Percentiles rank a stretch among this genome's conserved stretches.
These are phyloP conservation scores for Teunomyces barrocoloradensis DNA, from an alignment of 805 yeast genomes.

Conservation along the genomic window DNA sequence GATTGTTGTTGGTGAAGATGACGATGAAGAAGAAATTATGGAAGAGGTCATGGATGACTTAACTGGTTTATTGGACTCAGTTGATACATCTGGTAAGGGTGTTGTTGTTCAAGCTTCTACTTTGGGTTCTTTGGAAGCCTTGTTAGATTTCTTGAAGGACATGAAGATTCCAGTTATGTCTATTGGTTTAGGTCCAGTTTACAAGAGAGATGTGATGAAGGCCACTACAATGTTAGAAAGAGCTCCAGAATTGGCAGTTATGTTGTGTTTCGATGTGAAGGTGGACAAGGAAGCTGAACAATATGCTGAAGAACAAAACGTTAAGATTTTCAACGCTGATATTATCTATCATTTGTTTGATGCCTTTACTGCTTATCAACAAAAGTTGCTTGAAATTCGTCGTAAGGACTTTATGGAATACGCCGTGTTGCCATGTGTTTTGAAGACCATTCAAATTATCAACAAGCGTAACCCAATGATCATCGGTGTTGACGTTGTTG, in stretches of 20 bases:
- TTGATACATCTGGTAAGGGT: constrained; percentile 93
- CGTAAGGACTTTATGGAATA: constrained; percentile 83
- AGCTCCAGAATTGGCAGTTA: constrained; percentile 94
- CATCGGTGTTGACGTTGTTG: constrained; percentile 95
- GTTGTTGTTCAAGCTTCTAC: constrained; percentile 99
- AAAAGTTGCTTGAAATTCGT: constrained; percentile 81
- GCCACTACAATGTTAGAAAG: constrained; percentile 95
- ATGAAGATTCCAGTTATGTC: constrained; percentile 99
- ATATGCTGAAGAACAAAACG: constrained; percentile 90
- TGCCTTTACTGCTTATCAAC: constrained; percentile 89
- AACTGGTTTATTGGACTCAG: constrained; percentile 90
- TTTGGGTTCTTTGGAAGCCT: constrained; percentile 95
- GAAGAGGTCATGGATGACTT: constrained; percentile 99
- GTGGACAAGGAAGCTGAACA: constrained; percentile 98
- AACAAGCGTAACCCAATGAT: constrained; percentile 99
- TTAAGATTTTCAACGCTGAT: constrained; percentile 92
- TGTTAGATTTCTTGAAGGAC: constrained; percentile 93
- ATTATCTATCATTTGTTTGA: constrained; percentile 96
- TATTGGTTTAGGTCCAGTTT: constrained; percentile 97
- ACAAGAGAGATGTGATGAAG: constrained; percentile 96
- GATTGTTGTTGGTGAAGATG: constrained; percentile 93
- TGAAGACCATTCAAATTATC: constrained; percentile 92
- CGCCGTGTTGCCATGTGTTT: constrained; percentile 93
- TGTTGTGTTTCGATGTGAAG: constrained; percentile 97
- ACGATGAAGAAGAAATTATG: constrained; percentile 95